Percentiles rank a stretch among this genome's conserved stretches.
Conservation (phyloP, 345 rosid species). For the Citrus cavaleriei region DNA sequence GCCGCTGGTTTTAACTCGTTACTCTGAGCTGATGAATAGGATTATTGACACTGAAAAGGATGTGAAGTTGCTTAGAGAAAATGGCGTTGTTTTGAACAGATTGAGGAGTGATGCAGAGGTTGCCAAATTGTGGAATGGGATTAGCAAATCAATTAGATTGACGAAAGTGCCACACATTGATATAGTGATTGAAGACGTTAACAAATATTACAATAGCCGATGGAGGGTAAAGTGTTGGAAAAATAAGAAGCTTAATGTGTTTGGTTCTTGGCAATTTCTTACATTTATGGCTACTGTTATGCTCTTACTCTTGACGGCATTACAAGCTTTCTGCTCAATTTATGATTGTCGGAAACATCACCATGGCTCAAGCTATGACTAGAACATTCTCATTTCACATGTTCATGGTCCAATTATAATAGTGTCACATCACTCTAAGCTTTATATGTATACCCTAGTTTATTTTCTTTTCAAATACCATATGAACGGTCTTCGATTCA, state of each 20-base stretch:
- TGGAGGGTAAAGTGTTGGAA: conserved; percentile 51
- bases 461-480: too few relatives aligned
- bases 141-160: conserved; percentile 59
- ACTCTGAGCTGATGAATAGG: conserved; percentile 75
- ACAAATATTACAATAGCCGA: conserved; percentile 44
- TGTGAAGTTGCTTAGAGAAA: conserved; percentile 56
- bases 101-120: conserved; percentile 52
- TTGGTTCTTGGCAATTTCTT: conserved; percentile 63
- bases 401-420: too few relatives aligned
- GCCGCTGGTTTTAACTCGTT: conserved; percentile 32
- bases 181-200: conserved; percentile 66
- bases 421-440: too few relatives aligned
- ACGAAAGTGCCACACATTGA: conserved; percentile 62
- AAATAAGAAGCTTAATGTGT: conserved; percentile 39
- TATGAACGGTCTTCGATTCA: too few relatives aligned
- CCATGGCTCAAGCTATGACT: not conserved
- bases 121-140: conserved; percentile 75
- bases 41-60: conserved; percentile 64
- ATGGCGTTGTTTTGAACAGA: conserved; percentile 29
- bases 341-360: conserved; percentile 11
- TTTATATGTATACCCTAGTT: too few relatives aligned
- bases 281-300: conserved; percentile 44
- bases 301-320: conserved; percentile 42
- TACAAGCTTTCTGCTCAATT: conserved; percentile 48
- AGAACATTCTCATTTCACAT: too few relatives aligned